Evolutionary conservation across 2,329 filamentous ascomycete species (phyloP).

Genomic region (Magnaporthales sp.): DNA sequence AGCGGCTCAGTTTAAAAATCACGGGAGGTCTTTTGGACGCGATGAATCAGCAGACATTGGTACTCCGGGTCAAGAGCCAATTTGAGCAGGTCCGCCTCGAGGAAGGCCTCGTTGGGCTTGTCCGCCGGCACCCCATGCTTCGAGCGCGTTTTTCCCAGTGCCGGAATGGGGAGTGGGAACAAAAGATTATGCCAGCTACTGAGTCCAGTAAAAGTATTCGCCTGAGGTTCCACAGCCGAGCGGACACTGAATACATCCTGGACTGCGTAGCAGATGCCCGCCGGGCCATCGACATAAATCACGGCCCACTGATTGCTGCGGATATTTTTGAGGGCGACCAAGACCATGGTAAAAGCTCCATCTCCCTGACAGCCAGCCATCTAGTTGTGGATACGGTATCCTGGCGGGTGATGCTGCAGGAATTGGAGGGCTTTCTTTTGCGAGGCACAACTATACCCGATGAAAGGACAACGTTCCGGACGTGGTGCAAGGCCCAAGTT

Average conservation of each 20-base stretch:
- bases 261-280: no score
- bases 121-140: not conserved
- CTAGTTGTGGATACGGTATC: not conserved
- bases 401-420: not conserved
- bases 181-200: not conserved
- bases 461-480: no score
- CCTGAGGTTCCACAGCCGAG: not conserved
- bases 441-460: no score
- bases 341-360: no score
- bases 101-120: not conserved
- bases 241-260: not conserved
- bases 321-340: no score
- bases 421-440: not conserved
- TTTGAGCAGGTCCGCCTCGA: not conserved
- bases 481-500: no score
- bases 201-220: not conserved
- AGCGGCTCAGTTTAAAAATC: not conserved
- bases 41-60: not conserved
- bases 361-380: not conserved
- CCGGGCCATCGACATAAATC: not conserved
- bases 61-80: not conserved
- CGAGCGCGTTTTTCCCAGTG: not conserved
- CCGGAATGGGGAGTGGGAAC: not conserved
- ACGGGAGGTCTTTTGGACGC: not conserved
- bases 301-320: not conserved